Evolutionary conservation across 2,329 filamentous ascomycete species (phyloP), one percentile per base, ranked within the genome.

Genomic region (Orbilia ellipsospora): DNA sequence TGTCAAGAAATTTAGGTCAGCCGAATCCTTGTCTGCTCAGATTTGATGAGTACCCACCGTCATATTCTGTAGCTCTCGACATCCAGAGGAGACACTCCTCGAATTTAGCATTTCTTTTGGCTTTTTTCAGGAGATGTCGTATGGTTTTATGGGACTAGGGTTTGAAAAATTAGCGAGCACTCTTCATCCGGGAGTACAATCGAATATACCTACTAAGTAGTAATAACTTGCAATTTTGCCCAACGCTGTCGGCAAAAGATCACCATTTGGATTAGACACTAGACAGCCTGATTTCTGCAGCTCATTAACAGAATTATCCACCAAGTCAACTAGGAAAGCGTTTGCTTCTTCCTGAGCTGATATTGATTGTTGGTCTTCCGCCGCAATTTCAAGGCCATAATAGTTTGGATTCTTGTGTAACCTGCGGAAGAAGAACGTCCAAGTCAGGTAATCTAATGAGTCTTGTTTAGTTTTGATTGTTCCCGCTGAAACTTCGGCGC

Each of bases 221-320:
- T 99, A 99, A 86, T 98, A 99, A 82, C 92, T 96, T 93, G 98
- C 97, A 81, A 99, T 98, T 84, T 97, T 97, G 80, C 95, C 95
- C 5, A 98, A 87, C 0, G 94, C 90, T 0, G 95, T 98, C 0
- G 94, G 86, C 79, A 97, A 92, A 28, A 99, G 90, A 79, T 97
- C 91, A 51, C 94, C 94, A 78, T 95, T 97, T 52, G 90, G 90
- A 80, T 92, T 91, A 2, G 96, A 86, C 16, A 90, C 87, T 15
- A 97, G 89, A 83, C 95, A 99, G 64, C 90, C 90, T 1, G 94
- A 98, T 77, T 91, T 87, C 0, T 90, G 90, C 3, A 99, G 87
- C 80, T 96, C 93, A 23, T 85, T 85, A 7, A 99, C 87, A 0
- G 94, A 96, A 73, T 90, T 91, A 80, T 94, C 92, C 5, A 99